Base-by-base conservation (phyloP, 176 grass and related monocot species). In the Pontederia paniculata region DNA sequence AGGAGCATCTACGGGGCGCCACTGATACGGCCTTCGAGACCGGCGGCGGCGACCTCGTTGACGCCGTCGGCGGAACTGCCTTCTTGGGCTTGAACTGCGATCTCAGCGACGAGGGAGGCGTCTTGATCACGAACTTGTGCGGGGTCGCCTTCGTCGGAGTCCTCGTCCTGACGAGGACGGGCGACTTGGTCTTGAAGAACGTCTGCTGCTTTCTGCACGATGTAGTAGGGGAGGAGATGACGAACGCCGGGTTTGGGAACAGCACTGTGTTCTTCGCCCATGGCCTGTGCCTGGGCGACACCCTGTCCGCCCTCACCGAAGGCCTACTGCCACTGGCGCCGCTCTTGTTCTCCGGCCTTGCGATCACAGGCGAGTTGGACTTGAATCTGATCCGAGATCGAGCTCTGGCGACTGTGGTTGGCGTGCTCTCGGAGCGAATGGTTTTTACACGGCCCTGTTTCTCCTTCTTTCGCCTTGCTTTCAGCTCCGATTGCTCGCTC, bases 251-350 rank as follows among this genome's bases (percentile, higher is more conserved):
- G 19, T 97, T 97, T 18, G 91, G 86, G 48, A 97, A 97, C 67
- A 97, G 83, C 57, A 97, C 91, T 10, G 83, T 54, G 73, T 97
- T 97, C 74, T 80, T 89, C 1, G 60, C 85, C 82, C 85, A 97
- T 1, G 80, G 91, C 41, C 77, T 53, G 62, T 90, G 79, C 60
- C 78, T 83, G 6, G 89, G 91, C 2, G 83, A 97, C 2, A 90
- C 71, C 31, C 83, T 69, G 59, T 87, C 83, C 0, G 71, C 82
- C 0, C 74, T 66, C 23, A 69, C 57, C 0, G 86, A 87, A 19
- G 77, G 70, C 42, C 82, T 66, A 5, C 63, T 66, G 5, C 9
- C 28, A 5, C 63, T 66, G 8, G 10, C 28, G 12, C 2, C 17
- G 12, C 1, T 48, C 5, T 9, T 11, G 16, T 54, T 17, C 17